Evolutionary conservation across 2,329 filamentous ascomycete genomes (phyloP).

Genomic region (Epichloe scottii): DNA sequence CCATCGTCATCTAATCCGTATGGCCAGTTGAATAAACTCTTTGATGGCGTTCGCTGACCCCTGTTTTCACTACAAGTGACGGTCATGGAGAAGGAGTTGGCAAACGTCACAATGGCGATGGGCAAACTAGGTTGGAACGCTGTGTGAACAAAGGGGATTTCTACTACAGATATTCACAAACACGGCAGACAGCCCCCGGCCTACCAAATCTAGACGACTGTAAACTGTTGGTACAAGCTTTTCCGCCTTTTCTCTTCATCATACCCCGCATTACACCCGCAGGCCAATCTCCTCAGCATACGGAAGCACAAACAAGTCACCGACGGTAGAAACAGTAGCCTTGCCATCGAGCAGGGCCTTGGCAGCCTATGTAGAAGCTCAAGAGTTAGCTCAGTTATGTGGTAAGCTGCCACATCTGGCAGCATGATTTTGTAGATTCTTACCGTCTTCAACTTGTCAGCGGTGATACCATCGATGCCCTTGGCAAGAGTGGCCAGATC

Average conservation of each 20-base stretch:
- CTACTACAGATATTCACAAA: slow-evolving; percentile 35
- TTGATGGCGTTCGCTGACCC: not conserved
- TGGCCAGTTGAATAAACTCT: not conserved
- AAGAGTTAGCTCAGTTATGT: slow-evolving; percentile 9
- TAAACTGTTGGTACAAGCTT: slow-evolving; percentile 31
- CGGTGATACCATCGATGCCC: slow-evolving; percentile 67
- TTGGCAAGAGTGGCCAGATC: slow-evolving; percentile 72
- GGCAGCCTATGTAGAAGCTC: slow-evolving; percentile 55
- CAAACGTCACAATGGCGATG: not conserved
- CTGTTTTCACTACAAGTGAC: not conserved
- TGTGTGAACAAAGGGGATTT: slow-evolving; percentile 22
- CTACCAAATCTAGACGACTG: slow-evolving; percentile 26
- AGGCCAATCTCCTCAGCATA: slow-evolving; percentile 91
- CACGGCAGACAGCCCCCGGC: slow-evolving; percentile 14
- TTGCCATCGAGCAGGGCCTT: slow-evolving; percentile 80
- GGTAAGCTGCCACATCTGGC: not conserved
- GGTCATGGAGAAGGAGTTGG: not conserved
- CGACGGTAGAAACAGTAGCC: slow-evolving; percentile 79
- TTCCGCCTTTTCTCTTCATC: slow-evolving; percentile 13
- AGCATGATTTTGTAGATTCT: slow-evolving; percentile 22
- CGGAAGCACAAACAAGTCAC: slow-evolving; percentile 82
- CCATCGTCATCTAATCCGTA: not conserved
- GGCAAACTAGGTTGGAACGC: not conserved
- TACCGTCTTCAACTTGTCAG: slow-evolving; percentile 77
- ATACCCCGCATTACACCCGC: slow-evolving; percentile 58